Conservation (phyloP, 192 early-diverging fungal species). For the Rhizophagus clarus region DNA sequence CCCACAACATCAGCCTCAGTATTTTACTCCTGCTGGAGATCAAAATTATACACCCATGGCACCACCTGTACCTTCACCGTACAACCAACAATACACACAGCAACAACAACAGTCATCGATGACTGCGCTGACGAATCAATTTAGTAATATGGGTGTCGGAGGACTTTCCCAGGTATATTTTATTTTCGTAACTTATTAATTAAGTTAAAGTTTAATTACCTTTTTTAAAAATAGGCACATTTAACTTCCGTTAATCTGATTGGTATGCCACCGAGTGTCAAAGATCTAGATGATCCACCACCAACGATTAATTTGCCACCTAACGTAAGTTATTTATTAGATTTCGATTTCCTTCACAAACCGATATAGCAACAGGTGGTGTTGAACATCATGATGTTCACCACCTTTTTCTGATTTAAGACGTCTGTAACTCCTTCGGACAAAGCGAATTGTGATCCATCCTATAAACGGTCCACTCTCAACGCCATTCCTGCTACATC, state of each 20-base stretch:
- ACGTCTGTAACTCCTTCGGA: slow-evolving; percentile 56
- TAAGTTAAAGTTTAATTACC: not conserved
- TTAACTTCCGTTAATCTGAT: slow-evolving; percentile 52
- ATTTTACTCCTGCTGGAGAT: not conserved
- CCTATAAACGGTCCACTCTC: slow-evolving; percentile 88
- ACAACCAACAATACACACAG: slow-evolving; percentile 16
- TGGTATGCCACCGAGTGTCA: slow-evolving; percentile 51
- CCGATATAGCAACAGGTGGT: not conserved
- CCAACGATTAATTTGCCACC: slow-evolving; percentile 54
- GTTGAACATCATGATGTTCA: slow-evolving; percentile 12
- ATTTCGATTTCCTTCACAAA: not conserved
- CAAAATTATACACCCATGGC: not conserved
- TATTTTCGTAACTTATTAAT: not conserved
- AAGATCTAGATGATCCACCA: slow-evolving; percentile 44
- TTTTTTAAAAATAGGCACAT: slow-evolving; percentile 20
- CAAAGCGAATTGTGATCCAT: slow-evolving; percentile 67
- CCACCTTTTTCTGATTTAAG: slow-evolving; percentile 32
- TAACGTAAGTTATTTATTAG: slow-evolving; percentile 42
- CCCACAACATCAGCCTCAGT: slow-evolving; percentile 28
- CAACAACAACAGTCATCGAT: slow-evolving; percentile 27
- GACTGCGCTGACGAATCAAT: slow-evolving; percentile 38
- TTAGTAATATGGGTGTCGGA: slow-evolving; percentile 39
- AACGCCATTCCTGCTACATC: slow-evolving; percentile 87
- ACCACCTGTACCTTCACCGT: not conserved
- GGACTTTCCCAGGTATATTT: slow-evolving; percentile 30